Conservation (phyloP, 768 basidiomycete species). For the Lactarius vividus region DNA sequence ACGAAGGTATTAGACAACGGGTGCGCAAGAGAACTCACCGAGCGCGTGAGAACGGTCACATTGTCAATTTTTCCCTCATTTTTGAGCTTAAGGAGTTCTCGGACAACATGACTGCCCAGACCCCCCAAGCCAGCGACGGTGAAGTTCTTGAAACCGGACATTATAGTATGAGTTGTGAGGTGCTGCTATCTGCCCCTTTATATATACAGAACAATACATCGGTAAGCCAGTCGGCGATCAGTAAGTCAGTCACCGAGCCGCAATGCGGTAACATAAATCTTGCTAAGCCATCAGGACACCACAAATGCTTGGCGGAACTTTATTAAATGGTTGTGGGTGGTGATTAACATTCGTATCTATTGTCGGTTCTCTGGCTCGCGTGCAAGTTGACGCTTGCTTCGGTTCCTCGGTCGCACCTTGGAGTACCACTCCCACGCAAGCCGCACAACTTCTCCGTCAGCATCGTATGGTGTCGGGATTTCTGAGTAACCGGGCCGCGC, state of each 20-base stretch:
- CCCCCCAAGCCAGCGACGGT: constrained; percentile 2
- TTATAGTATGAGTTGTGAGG: not conserved
- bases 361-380: constrained; percentile 28
- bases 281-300: not conserved
- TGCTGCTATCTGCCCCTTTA: not conserved
- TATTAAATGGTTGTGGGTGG: constrained; percentile 7
- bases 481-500: constrained; percentile 96
- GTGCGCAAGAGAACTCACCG: not conserved
- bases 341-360: constrained; percentile 11
- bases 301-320: not conserved
- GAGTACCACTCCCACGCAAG: constrained; percentile 97
- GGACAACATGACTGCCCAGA: constrained; percentile 2
- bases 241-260: not conserved
- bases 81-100: constrained; percentile 10
- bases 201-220: too few relatives aligned
- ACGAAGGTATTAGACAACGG: not conserved
- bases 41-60: constrained; percentile 16
- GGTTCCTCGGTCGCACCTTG: constrained; percentile 59
- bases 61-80: constrained; percentile 7
- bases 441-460: constrained; percentile 89
- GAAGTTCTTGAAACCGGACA: constrained; percentile 15
- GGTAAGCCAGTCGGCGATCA: not conserved
- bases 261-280: too few relatives aligned
- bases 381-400: constrained; percentile 28
- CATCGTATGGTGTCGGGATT: constrained; percentile 93